Conservation (phyloP, 192 early-diverging fungal species). For the Gaertneriomyces semiglobifer region DNA sequence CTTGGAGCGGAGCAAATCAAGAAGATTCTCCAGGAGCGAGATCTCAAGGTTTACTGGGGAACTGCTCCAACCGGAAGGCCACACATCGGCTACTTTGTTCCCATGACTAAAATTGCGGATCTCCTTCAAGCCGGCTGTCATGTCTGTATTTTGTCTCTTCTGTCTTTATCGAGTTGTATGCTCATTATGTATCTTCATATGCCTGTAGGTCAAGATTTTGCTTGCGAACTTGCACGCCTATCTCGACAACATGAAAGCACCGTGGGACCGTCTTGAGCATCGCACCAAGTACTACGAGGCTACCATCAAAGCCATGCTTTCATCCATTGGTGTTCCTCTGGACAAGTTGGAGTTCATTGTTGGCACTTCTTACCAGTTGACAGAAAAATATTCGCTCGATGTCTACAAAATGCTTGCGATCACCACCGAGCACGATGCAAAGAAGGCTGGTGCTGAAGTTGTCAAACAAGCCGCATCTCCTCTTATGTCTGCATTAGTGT, state of each 20-base stretch:
- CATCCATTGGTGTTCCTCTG: constrained; percentile 90
- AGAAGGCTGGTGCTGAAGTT: constrained; percentile 97
- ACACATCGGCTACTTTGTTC: constrained; percentile 96
- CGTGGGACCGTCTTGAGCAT: constrained; percentile 80
- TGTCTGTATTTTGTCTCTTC: constrained; percentile 39
- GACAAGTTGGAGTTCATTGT: constrained; percentile 89
- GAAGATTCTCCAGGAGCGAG: constrained; percentile 78
- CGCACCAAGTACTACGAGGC: constrained; percentile 94
- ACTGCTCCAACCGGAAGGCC: constrained; percentile 94
- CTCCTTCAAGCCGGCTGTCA: constrained; percentile 87
- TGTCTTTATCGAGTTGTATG: neutral
- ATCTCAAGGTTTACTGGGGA: constrained; percentile 95
- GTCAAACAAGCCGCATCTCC: constrained; percentile 93
- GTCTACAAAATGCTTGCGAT: constrained; percentile 80
- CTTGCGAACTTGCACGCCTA: constrained; percentile 97
- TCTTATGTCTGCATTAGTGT: constrained; percentile 88
- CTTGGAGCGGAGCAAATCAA: constrained; percentile 86
- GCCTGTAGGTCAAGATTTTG: constrained; percentile 72
- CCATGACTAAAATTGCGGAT: constrained; percentile 97
- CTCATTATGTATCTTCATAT: constrained; percentile 5
- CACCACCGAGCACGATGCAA: constrained; percentile 92
- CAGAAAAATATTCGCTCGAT: constrained; percentile 87
- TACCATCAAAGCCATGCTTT: constrained; percentile 82
- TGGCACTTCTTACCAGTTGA: constrained; percentile 86
- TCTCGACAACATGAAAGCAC: constrained; percentile 98